Conservation (phyloP, 768 basidiomycete species). For the Tulasnella sp. region DNA sequence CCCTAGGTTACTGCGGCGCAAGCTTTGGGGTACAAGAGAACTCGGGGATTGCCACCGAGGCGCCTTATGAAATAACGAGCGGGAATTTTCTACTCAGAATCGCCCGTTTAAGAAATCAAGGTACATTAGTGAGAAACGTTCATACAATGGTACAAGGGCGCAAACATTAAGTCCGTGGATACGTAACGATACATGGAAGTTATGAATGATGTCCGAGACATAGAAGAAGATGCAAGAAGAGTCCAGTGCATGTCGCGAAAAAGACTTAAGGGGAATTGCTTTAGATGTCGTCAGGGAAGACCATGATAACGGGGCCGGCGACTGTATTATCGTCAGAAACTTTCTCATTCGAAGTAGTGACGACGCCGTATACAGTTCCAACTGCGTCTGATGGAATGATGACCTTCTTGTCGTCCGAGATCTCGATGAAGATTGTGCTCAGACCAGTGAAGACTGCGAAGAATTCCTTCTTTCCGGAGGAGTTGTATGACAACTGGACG, state of each 20-base stretch:
- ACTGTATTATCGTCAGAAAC: constrained; percentile 44
- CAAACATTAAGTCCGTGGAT: no score
- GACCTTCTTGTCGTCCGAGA: constrained; percentile 30
- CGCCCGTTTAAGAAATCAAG: not conserved
- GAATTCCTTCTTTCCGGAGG: constrained; percentile 21
- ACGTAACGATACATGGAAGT: not conserved
- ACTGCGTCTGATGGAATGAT: constrained; percentile 38
- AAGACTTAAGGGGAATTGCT: no score
- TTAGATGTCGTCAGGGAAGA: constrained; percentile 13
- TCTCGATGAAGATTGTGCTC: constrained; percentile 36
- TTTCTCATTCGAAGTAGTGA: constrained; percentile 36
- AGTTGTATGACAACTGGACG: constrained; percentile 27
- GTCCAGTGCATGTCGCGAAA: no score
- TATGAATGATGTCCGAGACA: not conserved
- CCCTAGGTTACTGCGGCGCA: no score
- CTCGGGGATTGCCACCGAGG: no score
- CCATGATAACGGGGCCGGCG: constrained; percentile 39
- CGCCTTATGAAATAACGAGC: no score
- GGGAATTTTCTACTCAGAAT: no score
- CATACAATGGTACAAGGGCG: not conserved
- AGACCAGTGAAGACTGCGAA: constrained; percentile 25
- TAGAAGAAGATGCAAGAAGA: not conserved
- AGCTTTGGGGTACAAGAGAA: no score
- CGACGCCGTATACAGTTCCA: constrained; percentile 48
- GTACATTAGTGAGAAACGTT: not conserved